Evolutionary conservation across 371 early-diverging fungal species (phyloP), one percentile per base, ranked within the genome.

Genomic region (Basidiobolus meristosporus): DNA sequence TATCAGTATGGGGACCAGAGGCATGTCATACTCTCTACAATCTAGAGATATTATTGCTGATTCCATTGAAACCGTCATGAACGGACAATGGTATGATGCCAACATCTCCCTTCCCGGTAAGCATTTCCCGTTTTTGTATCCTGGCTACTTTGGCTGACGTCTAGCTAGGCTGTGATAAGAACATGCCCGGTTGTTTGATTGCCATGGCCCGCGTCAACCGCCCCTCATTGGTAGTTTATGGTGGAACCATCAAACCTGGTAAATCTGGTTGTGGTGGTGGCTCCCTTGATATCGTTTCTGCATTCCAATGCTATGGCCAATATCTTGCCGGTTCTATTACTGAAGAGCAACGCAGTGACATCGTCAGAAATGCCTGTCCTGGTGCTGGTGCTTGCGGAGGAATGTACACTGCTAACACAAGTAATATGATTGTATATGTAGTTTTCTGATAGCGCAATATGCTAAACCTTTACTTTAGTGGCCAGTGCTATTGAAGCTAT

Each of bases 321-420:
- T 91, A 74, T 48, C 70, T 93, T 38, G 53, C 88, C 14, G 95
- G 95, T 21, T 60, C 67, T 11, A 92, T 93, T 48, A 65, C 68
- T 42, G 91, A 96, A 49, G 73, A 73, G 20, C 70, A 82, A 59
- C 73, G 91, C 32, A 55, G 55, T 30, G 89, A 90, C 45, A 82
- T 88, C 42, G 76, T 96, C 38, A 71, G 77, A 26, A 50, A 92
- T 53, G 64, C 92, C 5, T 96, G 97, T 50, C 97, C 97, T 7
- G 93, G 97, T 36, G 74, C 93, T 36, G 97, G 97, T 45, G 91
- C 90, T 10, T 95, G 96, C 62, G 96, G 96, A 55, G 96, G 86
- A 43, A 85, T 96, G 93, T 96, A 91, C 60, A 96, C 97, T 36
- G 97, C 97, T 42, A 96, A 96, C 52, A 92, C 93, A 12, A 86